Conservation (phyloP, 768 basidiomycete genomes). For the Lentinula sp. region DNA sequence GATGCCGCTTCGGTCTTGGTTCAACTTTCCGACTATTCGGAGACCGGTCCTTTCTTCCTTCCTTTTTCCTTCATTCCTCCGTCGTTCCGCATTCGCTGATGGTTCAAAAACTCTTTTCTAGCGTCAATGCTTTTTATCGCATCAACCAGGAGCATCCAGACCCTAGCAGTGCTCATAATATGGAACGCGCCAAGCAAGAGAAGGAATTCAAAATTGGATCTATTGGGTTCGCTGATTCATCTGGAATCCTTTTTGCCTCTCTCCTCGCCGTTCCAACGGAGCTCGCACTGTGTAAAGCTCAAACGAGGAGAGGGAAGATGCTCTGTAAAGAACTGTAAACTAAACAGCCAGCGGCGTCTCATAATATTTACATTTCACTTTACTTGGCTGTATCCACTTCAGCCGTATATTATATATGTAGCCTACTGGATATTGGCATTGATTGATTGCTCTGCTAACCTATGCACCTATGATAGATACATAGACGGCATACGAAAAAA, state of each 20-base stretch:
- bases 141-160: constrained; percentile 69
- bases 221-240: constrained; percentile 80
- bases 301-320: constrained; percentile 63
- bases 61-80: not conserved
- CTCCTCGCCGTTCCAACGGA: constrained; percentile 71
- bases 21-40: constrained; percentile 5
- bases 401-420: too few species aligned
- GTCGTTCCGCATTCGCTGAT: not conserved
- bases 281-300: constrained; percentile 66
- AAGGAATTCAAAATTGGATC: constrained; percentile 89
- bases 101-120: constrained; percentile 16
- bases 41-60: not conserved
- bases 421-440: too few species aligned
- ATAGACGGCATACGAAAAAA: too few species aligned
- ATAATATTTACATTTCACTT: too few species aligned
- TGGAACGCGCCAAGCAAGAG: constrained; percentile 65
- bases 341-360: too few species aligned
- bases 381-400: too few species aligned
- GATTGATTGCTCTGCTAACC: too few species aligned
- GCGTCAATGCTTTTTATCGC: constrained; percentile 83
- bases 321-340: constrained; percentile 59
- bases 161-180: constrained; percentile 36
- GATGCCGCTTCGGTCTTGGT: not conserved
- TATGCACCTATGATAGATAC: too few species aligned
- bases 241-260: constrained; percentile 63